A percentile compares a stretch with the other conserved stretches of the same genome.
phyloP scores from a whole-genome alignment of 129 eudicot genomes.

The Flaveria linearis region DNA sequence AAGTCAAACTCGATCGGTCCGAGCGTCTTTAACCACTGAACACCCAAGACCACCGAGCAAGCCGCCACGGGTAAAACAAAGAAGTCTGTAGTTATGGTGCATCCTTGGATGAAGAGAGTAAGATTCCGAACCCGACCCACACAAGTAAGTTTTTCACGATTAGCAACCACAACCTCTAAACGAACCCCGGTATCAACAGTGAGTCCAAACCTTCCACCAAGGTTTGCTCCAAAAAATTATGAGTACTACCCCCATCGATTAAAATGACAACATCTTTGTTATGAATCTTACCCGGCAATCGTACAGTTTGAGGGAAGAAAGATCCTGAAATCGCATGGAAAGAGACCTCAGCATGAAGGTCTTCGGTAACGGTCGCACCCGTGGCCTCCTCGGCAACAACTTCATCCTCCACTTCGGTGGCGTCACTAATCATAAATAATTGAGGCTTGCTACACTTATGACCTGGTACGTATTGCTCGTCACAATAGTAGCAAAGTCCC shows the following conservation, averaged over 20 bases:
- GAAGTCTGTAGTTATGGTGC: not conserved
- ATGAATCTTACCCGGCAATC: not conserved
- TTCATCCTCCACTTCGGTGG: not conserved
- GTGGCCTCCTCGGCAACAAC: not conserved
- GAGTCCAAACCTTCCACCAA: not conserved
- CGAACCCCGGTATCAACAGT: not conserved
- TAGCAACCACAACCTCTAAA: not conserved
- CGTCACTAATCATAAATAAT: not conserved
- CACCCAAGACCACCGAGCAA: not conserved
- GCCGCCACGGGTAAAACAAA: not conserved
- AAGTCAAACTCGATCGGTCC: not conserved
- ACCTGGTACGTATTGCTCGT: too few species aligned
- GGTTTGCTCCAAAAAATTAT: not conserved
- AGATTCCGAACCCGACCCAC: not conserved
- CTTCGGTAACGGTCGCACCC: not conserved
- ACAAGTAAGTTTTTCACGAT: not conserved
- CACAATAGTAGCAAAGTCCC: too few species aligned
- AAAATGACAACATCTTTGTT: not conserved
- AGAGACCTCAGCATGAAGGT: not conserved
- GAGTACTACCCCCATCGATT: slow-evolving; percentile 2
- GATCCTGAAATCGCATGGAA: not conserved
- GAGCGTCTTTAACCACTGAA: not conserved
- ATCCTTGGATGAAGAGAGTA: not conserved
- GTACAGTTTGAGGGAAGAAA: not conserved
- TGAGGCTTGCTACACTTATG: too few species aligned